These are phyloP conservation scores for Phytopythium litorale DNA, from an alignment of 352 stramenopile genomes.

Conservation along the genomic window DNA sequence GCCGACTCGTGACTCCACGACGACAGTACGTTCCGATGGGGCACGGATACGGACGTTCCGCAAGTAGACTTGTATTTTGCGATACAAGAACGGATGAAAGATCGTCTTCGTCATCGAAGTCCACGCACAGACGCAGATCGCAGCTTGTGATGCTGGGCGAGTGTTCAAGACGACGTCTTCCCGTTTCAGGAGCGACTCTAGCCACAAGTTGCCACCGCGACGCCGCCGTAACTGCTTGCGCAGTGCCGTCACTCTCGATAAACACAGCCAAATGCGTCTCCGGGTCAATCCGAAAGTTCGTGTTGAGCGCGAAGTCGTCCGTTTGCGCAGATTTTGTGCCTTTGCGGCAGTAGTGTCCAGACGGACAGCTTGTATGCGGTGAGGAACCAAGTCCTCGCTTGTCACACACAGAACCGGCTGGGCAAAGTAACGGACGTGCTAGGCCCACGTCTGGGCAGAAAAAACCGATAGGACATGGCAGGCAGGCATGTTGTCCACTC, in stretches of 20 bases:
- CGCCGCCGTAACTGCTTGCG: background rate
- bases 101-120: constrained; percentile 11
- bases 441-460: constrained; percentile 93
- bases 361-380: constrained; percentile 83
- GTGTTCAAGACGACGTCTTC: constrained; percentile 58
- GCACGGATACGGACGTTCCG: constrained; percentile 94
- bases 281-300: constrained; percentile 50
- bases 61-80: constrained; percentile 30
- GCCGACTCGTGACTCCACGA: constrained; percentile 64
- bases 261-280: constrained; percentile 70
- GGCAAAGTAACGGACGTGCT: constrained; percentile 87
- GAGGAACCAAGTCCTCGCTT: constrained; percentile 68
- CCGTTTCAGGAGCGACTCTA: constrained; percentile 42
- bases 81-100: background rate
- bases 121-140: constrained; percentile 44
- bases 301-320: constrained; percentile 55
- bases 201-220: constrained; percentile 39
- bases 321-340: constrained; percentile 90
- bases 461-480: constrained; percentile 93
- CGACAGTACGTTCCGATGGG: constrained; percentile 92
- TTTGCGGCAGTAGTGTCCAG: constrained; percentile 91
- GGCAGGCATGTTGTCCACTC: constrained; percentile 66
- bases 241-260: constrained; percentile 30
- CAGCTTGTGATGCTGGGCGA: constrained; percentile 48
- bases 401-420: constrained; percentile 92